phyloP scores from a whole-genome alignment of 225 moss, liverwort and hornwort genomes.

The Marchantia paleacea region DNA sequence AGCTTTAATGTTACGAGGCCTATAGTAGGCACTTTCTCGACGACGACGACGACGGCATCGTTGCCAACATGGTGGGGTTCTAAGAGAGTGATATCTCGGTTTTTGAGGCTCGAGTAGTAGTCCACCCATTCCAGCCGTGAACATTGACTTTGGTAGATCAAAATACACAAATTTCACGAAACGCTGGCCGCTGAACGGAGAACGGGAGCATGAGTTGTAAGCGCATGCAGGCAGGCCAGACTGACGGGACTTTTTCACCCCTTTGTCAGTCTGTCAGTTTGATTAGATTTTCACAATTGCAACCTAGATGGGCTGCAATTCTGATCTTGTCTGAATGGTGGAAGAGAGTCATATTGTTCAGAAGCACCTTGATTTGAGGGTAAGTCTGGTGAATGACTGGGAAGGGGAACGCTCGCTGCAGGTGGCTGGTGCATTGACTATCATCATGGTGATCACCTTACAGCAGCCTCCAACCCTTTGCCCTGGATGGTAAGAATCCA shows the following conservation, averaged over 20 bases:
- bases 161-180: background rate
- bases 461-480: conserved; percentile 42
- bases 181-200: background rate
- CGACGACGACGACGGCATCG: no score
- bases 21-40: no score
- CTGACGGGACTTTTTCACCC: background rate
- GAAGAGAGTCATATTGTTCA: background rate
- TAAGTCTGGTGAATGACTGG: background rate
- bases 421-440: conserved; percentile 52
- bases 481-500: conserved; percentile 40
- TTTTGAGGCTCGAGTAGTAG: background rate
- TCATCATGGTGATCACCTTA: conserved; percentile 52
- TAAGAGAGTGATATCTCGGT: no score
- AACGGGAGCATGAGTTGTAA: background rate
- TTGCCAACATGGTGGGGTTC: no score
- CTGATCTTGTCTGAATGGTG: background rate
- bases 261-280: background rate
- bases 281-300: background rate
- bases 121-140: background rate
- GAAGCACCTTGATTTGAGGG: background rate
- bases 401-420: conserved; percentile 18
- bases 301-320: background rate
- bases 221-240: no score
- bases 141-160: background rate
- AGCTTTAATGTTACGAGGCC: no score